Evolutionary conservation across 2,329 filamentous ascomycete species (phyloP).

Genomic region (Torrubiellomyces zombiae): DNA sequence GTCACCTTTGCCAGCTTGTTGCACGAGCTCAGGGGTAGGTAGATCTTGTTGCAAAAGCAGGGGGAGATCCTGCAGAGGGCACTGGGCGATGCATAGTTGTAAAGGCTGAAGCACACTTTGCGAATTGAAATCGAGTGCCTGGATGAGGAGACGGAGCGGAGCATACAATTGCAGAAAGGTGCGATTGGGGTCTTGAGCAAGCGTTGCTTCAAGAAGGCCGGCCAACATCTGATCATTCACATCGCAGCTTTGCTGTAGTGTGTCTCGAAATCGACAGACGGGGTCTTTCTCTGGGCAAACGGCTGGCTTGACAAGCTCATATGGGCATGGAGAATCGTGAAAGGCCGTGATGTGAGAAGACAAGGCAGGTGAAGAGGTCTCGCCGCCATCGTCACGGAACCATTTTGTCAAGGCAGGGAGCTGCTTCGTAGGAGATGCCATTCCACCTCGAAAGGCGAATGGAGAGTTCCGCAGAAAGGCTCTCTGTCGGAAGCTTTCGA

Average conservation of each 20-base stretch:
- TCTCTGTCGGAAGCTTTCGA: constrained; percentile 31
- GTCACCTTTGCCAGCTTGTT: constrained; percentile 53
- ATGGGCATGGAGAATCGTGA: constrained; percentile 18
- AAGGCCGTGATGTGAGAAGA: constrained; percentile 15
- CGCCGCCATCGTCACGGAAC: constrained; percentile 35
- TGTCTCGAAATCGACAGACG: constrained; percentile 12
- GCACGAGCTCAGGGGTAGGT: constrained; percentile 48
- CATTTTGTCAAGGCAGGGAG: constrained; percentile 41
- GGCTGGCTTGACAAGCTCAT: constrained; percentile 18
- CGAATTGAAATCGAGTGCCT: constrained; percentile 32
- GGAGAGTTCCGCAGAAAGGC: constrained; percentile 38
- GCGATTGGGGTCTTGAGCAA: constrained; percentile 8
- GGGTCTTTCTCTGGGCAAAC: constrained; percentile 5
- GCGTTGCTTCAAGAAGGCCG: constrained; percentile 12
- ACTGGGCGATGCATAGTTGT: constrained; percentile 76
- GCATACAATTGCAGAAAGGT: constrained; percentile 41
- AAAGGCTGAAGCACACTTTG: constrained; percentile 9
- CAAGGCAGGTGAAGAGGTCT: too few relatives aligned
- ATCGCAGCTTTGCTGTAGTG: constrained; percentile 11
- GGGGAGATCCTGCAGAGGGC: constrained; percentile 54
- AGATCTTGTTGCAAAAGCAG: constrained; percentile 44
- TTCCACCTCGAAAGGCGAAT: constrained; percentile 26
- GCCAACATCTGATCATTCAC: constrained; percentile 14
- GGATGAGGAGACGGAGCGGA: constrained; percentile 47
- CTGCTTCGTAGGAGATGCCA: constrained; percentile 15